Percentiles rank a stretch among this genome's conserved stretches.
These are phyloP conservation scores for Yamadazyma friedrichii DNA, from an alignment of 1,139 yeast species.

Conservation along the genomic window DNA sequence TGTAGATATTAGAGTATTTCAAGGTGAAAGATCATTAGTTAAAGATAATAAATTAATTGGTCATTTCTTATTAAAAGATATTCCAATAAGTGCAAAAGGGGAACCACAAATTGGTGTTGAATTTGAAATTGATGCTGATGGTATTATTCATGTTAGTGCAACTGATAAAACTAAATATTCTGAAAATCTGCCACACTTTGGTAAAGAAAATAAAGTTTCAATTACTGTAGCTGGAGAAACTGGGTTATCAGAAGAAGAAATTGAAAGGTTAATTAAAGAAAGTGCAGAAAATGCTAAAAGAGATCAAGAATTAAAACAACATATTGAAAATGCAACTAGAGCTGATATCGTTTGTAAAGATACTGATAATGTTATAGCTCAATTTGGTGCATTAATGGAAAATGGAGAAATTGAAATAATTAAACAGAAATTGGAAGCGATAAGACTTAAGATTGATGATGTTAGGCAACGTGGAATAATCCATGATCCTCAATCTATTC, in stretches of 20 bases:
- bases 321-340: constrained; percentile 48
- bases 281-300: constrained; percentile 39
- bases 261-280: constrained; percentile 54
- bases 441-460: constrained; percentile 46
- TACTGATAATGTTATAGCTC: constrained; percentile 49
- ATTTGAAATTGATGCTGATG: constrained; percentile 80
- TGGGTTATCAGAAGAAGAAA: constrained; percentile 65
- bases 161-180: constrained; percentile 59
- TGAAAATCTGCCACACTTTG: constrained; percentile 26
- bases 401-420: constrained; percentile 34
- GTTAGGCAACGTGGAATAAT: constrained; percentile 34
- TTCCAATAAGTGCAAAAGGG: constrained; percentile 75
- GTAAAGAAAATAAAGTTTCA: constrained; percentile 43
- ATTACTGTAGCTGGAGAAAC: constrained; percentile 72
- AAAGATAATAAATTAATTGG: constrained; percentile 74
- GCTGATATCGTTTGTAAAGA: constrained; percentile 58
- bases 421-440: constrained; percentile 28
- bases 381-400: constrained; percentile 42
- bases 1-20: constrained; percentile 73
- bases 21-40: constrained; percentile 76
- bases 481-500: constrained; percentile 37
- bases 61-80: constrained; percentile 63
- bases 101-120: constrained; percentile 71
- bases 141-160: constrained; percentile 75
- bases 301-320: constrained; percentile 42